Percentiles rank a stretch among this genome's conserved stretches.
These are phyloP conservation scores for Henckelia pumila DNA, from an alignment of 257 asterid species.

Conservation along the genomic window DNA sequence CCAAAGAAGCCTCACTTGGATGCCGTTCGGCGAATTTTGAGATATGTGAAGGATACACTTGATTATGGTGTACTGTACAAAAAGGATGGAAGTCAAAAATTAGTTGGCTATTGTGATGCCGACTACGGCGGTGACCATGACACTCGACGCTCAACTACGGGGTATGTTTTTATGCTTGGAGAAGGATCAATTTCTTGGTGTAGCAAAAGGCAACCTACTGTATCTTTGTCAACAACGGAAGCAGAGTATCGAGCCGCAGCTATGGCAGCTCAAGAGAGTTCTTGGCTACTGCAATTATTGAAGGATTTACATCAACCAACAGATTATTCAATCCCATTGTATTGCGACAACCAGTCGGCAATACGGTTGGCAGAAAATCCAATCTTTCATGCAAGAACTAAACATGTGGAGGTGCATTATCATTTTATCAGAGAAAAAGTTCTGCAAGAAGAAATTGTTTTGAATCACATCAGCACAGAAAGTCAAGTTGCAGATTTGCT, in stretches of 20 bases:
- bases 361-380: no score
- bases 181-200: background rate
- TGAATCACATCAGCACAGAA: no score
- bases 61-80: background rate
- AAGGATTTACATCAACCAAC: background rate
- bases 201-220: background rate
- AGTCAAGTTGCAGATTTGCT: no score
- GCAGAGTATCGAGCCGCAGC: background rate
- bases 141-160: background rate
- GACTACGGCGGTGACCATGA: background rate
- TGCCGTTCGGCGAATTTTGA: background rate
- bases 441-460: no score
- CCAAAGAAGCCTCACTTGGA: constrained; percentile 11
- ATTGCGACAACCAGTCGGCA: no score
- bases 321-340: background rate
- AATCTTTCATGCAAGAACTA: no score
- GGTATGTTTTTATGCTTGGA: background rate
- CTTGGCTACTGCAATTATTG: background rate
- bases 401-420: no score
- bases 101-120: background rate
- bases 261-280: background rate
- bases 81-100: background rate
- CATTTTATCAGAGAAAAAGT: no score
- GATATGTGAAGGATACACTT: background rate
- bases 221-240: background rate